phyloP scores from a whole-genome alignment of 106 monocot species.

The Acorus calamus region DNA sequence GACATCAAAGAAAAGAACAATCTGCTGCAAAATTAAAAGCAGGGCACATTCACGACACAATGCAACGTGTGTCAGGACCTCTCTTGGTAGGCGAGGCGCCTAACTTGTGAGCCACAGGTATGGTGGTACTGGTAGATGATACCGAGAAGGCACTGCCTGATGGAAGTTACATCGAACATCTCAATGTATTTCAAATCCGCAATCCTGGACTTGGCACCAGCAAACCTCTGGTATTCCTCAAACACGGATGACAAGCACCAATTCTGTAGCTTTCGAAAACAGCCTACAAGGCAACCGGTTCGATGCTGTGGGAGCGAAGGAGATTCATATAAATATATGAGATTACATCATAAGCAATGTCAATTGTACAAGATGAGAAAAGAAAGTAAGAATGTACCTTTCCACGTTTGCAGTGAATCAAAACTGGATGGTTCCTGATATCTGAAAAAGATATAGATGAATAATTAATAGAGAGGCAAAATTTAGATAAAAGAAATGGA shows the following conservation, averaged over 20 bases:
- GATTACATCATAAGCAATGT: background rate
- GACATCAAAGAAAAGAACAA: no score
- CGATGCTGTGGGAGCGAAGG: constrained; percentile 44
- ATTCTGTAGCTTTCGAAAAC: constrained; percentile 74
- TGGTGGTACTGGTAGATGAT: constrained; percentile 20
- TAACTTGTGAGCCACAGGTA: constrained; percentile 11
- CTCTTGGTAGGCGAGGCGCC: constrained; percentile 14
- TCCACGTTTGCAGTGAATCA: constrained; percentile 84
- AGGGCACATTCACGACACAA: no score
- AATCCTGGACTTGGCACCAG: constrained; percentile 43
- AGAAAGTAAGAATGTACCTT: constrained; percentile 31
- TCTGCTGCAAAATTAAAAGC: no score
- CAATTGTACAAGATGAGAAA: background rate
- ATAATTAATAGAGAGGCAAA: background rate
- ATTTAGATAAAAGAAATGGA: background rate
- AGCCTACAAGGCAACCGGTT: constrained; percentile 83
- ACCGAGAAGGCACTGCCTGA: constrained; percentile 32
- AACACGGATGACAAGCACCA: constrained; percentile 68
- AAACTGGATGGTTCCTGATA: constrained; percentile 67
- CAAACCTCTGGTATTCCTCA: constrained; percentile 59
- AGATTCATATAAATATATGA: background rate
- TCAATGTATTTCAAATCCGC: constrained; percentile 65
- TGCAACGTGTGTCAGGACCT: background rate
- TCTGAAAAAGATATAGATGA: constrained; percentile 21
- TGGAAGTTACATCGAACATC: constrained; percentile 41